Evolutionary conservation across 2,329 filamentous ascomycete species (phyloP).

Genomic region (Cadophora gregata): DNA sequence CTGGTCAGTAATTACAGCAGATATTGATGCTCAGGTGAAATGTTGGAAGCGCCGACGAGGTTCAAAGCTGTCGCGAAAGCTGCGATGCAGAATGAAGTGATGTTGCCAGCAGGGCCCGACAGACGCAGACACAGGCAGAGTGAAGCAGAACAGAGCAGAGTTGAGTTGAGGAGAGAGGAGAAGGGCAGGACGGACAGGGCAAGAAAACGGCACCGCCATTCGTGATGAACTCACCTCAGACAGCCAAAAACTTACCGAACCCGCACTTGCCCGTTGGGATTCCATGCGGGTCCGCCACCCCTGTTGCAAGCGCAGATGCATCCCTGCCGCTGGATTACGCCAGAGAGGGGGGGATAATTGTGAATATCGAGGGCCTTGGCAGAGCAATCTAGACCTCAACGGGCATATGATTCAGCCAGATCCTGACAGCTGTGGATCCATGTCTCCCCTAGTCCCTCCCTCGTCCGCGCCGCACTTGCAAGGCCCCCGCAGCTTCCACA

Average conservation of each 20-base stretch:
- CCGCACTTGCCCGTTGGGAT: neutral
- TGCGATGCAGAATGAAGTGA: neutral
- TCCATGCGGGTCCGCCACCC: conserved; percentile 1
- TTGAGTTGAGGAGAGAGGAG: neutral
- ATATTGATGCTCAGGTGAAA: neutral
- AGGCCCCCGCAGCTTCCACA: conserved; percentile 11
- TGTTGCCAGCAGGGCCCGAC: neutral
- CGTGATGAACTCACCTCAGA: conserved; percentile 10
- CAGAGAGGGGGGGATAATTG: neutral
- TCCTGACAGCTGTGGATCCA: neutral
- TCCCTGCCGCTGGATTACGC: conserved; percentile 12
- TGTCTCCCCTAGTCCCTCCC: too few relatives aligned
- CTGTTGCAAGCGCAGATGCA: neutral
- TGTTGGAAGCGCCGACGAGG: neutral
- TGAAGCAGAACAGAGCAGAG: neutral
- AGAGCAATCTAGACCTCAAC: neutral
- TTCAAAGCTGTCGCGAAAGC: neutral
- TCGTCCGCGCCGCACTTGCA: neutral
- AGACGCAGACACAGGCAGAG: too few relatives aligned
- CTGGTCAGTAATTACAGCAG: neutral
- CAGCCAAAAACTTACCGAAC: neutral
- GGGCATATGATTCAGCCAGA: neutral
- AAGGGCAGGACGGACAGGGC: neutral
- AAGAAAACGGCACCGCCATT: conserved; percentile 4
- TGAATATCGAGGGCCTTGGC: neutral